phyloP scores from a whole-genome alignment of 2,329 filamentous ascomycete genomes.

The Neocucurbitaria cava region DNA sequence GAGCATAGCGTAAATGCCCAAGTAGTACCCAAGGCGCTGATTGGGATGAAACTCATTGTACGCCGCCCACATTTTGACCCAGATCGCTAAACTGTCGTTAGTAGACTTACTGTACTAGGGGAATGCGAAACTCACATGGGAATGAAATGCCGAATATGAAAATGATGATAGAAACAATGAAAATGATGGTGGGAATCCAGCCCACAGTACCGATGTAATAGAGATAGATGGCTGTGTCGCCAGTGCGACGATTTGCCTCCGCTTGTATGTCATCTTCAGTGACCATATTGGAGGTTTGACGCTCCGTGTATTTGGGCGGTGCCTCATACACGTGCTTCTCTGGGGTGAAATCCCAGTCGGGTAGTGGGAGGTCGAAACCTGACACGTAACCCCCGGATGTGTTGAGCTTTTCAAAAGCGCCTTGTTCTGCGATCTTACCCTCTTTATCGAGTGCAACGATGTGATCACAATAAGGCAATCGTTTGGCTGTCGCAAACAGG shows the following conservation, averaged over 20 bases:
- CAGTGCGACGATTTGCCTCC: constrained; percentile 40
- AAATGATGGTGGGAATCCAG: constrained; percentile 37
- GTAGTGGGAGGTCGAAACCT: constrained; percentile 41
- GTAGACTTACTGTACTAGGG: neutral
- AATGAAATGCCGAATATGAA: constrained; percentile 46
- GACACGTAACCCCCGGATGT: constrained; percentile 41
- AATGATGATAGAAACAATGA: constrained; percentile 40
- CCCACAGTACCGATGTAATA: constrained; percentile 44
- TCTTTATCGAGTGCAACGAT: constrained; percentile 50
- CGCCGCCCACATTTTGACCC: constrained; percentile 59
- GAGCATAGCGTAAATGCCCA: constrained; percentile 42
- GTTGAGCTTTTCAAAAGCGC: constrained; percentile 49
- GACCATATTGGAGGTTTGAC: constrained; percentile 20
- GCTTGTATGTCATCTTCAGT: constrained; percentile 42
- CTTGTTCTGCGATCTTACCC: constrained; percentile 49
- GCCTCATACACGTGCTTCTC: constrained; percentile 41
- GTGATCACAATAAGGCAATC: constrained; percentile 51
- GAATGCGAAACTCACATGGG: constrained; percentile 28
- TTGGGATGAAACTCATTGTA: constrained; percentile 51
- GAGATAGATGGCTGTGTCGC: constrained; percentile 42
- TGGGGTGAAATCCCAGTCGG: constrained; percentile 41
- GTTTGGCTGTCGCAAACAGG: constrained; percentile 27
- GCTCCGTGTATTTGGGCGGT: constrained; percentile 39
- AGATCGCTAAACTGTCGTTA: constrained; percentile 42
- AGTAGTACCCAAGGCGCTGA: constrained; percentile 39